Conservation (phyloP, 2,329 filamentous ascomycete genomes). For the Ambrosiella cleistominuta region DNA sequence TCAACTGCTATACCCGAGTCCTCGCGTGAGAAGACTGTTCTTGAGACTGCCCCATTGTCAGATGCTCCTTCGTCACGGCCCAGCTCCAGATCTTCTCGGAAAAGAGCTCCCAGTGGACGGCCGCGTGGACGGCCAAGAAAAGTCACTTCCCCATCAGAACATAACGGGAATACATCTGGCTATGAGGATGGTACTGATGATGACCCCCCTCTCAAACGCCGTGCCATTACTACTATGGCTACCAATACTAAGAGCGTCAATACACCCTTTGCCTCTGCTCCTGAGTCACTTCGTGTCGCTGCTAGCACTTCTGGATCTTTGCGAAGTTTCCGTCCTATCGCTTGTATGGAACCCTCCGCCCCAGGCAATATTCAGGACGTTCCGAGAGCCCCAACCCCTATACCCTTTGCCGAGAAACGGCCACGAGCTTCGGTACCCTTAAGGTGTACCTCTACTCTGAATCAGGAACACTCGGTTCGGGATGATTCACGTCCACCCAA, state of each 20-base stretch:
- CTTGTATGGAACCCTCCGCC: constrained; percentile 28
- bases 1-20: constrained; percentile 1
- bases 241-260: constrained; percentile 45
- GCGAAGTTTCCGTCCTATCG: constrained; percentile 62
- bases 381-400: constrained; percentile 62
- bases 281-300: constrained; percentile 71
- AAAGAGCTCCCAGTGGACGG: constrained; percentile 32
- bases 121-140: constrained; percentile 40
- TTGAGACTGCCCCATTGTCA: constrained; percentile 13
- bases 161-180: constrained; percentile 52
- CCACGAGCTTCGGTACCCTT: constrained; percentile 23
- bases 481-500: constrained; percentile 39
- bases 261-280: constrained; percentile 51
- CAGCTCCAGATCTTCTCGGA: constrained; percentile 40
- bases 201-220: constrained; percentile 40
- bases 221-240: constrained; percentile 59
- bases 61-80: constrained; percentile 32
- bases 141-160: constrained; percentile 22
- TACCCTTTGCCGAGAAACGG: constrained; percentile 28
- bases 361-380: constrained; percentile 47
- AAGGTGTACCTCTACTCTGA: constrained; percentile 43
- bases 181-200: constrained; percentile 52
- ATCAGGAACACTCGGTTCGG: constrained; percentile 31
- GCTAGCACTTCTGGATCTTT: constrained; percentile 82
- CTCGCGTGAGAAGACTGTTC: not conserved